Evolutionary conservation across 106 monocot species (phyloP).

Genomic region (Dendrobium catenatum): DNA sequence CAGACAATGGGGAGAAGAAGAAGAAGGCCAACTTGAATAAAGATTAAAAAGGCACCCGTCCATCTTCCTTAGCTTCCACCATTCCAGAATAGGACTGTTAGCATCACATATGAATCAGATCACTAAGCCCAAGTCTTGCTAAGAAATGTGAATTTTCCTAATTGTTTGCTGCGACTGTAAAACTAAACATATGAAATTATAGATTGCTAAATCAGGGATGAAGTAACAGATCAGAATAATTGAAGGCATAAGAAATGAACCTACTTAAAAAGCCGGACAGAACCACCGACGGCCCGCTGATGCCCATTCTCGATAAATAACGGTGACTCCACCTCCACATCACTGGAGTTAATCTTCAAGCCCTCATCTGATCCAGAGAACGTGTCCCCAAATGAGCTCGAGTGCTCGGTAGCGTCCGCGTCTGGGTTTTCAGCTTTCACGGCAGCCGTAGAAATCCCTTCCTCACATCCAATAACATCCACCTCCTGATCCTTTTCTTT

Average conservation of each 20-base stretch:
- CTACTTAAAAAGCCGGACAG: slow-evolving; percentile 17
- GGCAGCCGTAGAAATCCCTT: not conserved
- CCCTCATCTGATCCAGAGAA: slow-evolving; percentile 18
- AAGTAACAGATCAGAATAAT: not conserved
- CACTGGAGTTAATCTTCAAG: not conserved
- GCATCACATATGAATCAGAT: too few relatives aligned
- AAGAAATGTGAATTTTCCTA: too few relatives aligned
- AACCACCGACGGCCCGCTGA: not conserved
- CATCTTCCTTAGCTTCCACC: too few relatives aligned
- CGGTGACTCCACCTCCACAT: slow-evolving; percentile 20
- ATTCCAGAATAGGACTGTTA: too few relatives aligned
- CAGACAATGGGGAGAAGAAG: not conserved
- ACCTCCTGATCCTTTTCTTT: slow-evolving; percentile 11
- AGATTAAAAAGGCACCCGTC: not conserved
- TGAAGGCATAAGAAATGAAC: not conserved
- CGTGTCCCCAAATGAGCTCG: slow-evolving; percentile 22
- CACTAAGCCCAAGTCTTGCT: too few relatives aligned
- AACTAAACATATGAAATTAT: not conserved
- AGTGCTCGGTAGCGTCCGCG: slow-evolving; percentile 11
- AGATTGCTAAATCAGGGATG: not conserved
- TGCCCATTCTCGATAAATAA: slow-evolving; percentile 2
- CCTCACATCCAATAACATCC: slow-evolving; percentile 16
- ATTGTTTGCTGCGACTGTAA: not conserved
- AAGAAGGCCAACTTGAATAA: not conserved
- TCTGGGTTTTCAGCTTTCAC: slow-evolving; percentile 1